Percentiles rank a stretch among this genome's conserved stretches.
phyloP scores from a whole-genome alignment of 331 rosid genomes.

The Cydonia oblonga region DNA sequence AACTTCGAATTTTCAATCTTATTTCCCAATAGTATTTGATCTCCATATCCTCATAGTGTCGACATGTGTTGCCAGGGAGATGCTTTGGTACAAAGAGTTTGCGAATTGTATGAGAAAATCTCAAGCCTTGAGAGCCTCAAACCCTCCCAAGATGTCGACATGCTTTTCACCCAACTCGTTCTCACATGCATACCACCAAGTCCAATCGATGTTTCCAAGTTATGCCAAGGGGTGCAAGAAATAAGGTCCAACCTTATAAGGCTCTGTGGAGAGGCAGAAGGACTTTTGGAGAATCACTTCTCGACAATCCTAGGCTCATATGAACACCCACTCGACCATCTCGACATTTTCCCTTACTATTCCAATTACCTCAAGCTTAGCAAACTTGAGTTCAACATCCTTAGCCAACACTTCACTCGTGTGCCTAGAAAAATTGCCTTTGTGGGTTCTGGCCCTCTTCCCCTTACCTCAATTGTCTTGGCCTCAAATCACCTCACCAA shows the following conservation, averaged over 20 bases:
- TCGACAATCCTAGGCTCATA: constrained; percentile 49
- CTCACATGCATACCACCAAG: constrained; percentile 65
- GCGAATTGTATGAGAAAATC: constrained; percentile 49
- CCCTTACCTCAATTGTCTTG: constrained; percentile 71
- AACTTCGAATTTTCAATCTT: neutral
- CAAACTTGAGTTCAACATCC: constrained; percentile 56
- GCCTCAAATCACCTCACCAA: constrained; percentile 53
- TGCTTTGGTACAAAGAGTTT: constrained; percentile 30
- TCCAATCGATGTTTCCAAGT: constrained; percentile 55
- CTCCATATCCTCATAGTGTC: constrained; percentile 34
- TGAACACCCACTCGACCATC: constrained; percentile 40
- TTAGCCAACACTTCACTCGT: constrained; percentile 28
- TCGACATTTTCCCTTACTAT: constrained; percentile 66
- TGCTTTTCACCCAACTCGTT: constrained; percentile 67
- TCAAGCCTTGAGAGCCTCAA: constrained; percentile 53
- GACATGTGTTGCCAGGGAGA: constrained; percentile 63
- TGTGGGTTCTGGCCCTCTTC: constrained; percentile 89
- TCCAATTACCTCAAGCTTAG: constrained; percentile 67
- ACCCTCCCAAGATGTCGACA: constrained; percentile 85
- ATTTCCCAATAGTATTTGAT: neutral
- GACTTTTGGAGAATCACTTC: constrained; percentile 56
- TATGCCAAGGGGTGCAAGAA: constrained; percentile 34
- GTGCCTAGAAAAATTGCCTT: constrained; percentile 52
- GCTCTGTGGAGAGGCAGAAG: constrained; percentile 71
- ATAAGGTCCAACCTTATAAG: constrained; percentile 53